Base-by-base conservation (phyloP, 371 early-diverging fungal genomes). In the Mucor mucedo region DNA sequence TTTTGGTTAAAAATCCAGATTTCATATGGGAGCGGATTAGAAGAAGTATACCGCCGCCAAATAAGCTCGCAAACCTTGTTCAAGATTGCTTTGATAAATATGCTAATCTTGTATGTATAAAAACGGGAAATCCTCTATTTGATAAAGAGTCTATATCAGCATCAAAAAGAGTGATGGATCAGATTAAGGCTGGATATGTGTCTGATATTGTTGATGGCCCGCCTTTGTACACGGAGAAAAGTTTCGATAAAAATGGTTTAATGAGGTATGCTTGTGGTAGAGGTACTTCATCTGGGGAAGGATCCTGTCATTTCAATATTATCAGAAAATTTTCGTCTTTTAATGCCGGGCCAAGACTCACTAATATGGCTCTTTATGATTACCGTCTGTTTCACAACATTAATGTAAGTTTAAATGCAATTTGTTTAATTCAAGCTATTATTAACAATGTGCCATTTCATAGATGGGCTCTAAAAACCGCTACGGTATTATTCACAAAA, bases 331-430 rank as follows among this genome's bases (percentile, higher is more conserved):
- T 58, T 32, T 42, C 47, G 0, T 47, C 47, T 2, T 47, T 33
- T 10, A 45, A 47, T 45, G 47, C 58, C n/a, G 11, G 58, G 11
- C 58, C 58, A 28, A 44, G 48, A 8, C 27, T 58, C 1, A 33
- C 48, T 1, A 10, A 45, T 27, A 44, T 58, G 44, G 58, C 32
- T 30, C 47, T 58, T 5, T n/a, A 42, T 10, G 58, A 45, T n/a
- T 58, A 45, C 16, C 58, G 58, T 4, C 32, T 58, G 4, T 58
- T 16, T 10, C 58, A 45, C 16, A 58, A 47, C 33, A 21, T 58
- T 9, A 45, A 58, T 33, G 58, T 58, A 58, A 58, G 27, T n/a
- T 6, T 28, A 27, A 40, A 21, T n/a, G 21, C 1, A 21, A 21
- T 21, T 21, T 21, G 21, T 21, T 21, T 21, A 21, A 21, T 21